Conservation (phyloP, 768 basidiomycete species). For the Suillus brevipes region DNA sequence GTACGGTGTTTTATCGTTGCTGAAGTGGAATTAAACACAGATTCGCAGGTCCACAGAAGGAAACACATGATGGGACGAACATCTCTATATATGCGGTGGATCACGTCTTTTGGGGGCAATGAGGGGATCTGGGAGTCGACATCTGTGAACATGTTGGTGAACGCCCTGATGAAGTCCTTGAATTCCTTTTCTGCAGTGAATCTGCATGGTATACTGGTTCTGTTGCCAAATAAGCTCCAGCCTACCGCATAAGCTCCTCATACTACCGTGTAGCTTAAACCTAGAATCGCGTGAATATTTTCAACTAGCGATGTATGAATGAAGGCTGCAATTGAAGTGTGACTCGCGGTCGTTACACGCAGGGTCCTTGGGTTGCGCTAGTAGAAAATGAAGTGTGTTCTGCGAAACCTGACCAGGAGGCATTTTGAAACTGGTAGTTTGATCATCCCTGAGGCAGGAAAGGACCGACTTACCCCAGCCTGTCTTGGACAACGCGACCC, state of each 20-base stretch:
- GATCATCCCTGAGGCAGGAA: not conserved
- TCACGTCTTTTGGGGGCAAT: conserved; percentile 87
- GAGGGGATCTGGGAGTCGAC: conserved; percentile 84
- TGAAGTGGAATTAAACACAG: conserved; percentile 70
- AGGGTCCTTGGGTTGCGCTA: conserved; percentile 67
- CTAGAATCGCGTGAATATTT: conserved; percentile 36
- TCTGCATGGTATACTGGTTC: conserved; percentile 33
- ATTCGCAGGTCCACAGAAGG: not conserved
- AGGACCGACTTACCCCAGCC: conserved; percentile 61
- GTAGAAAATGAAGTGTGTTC: conserved; percentile 83
- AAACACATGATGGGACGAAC: not conserved
- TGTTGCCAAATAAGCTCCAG: conserved; percentile 8
- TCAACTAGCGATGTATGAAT: not conserved
- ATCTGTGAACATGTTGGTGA: conserved; percentile 64
- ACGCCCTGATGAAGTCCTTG: conserved; percentile 76
- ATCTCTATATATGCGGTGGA: conserved; percentile 44
- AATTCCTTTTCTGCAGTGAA: conserved; percentile 93
- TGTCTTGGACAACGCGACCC: conserved; percentile 69
- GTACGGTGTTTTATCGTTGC: conserved; percentile 95
- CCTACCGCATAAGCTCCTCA: not conserved
- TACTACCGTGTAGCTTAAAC: conserved; percentile 85
- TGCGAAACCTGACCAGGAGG: conserved; percentile 84
- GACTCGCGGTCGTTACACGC: conserved; percentile 76
- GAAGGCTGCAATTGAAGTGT: conserved; percentile 11
- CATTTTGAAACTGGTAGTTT: conserved; percentile 42